phyloP scores from a whole-genome alignment of 441 rosid species.

The Theobroma grandiflorum region DNA sequence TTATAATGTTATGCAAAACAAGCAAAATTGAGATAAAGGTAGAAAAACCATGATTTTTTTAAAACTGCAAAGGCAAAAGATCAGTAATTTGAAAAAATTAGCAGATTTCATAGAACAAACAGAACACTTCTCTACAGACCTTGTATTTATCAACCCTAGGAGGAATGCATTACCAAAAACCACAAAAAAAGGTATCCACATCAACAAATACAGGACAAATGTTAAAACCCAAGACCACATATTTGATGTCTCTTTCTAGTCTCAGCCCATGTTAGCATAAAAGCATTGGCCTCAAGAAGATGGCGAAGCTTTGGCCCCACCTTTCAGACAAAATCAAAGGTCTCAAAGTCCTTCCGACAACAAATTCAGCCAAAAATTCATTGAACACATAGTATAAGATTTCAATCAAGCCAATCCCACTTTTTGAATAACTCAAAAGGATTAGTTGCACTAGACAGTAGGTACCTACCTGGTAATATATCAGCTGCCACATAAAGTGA shows the following conservation, averaged over 20 bases:
- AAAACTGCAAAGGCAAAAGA: background rate
- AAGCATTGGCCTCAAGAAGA: background rate
- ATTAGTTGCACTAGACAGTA: background rate
- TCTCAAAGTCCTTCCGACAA: background rate
- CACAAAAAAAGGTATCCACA: background rate
- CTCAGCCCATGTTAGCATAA: background rate
- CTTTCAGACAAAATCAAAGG: background rate
- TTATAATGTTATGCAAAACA: background rate
- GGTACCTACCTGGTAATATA: background rate
- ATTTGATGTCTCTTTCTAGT: background rate
- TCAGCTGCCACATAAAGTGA: background rate
- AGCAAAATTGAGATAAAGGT: background rate
- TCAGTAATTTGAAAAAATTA: background rate
- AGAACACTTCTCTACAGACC: background rate
- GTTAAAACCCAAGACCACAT: background rate
- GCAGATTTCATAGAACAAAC: background rate
- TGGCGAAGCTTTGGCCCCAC: background rate
- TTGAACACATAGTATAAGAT: background rate
- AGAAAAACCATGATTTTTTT: background rate
- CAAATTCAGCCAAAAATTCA: background rate
- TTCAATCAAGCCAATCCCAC: background rate
- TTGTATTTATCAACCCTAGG: background rate
- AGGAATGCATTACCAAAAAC: background rate
- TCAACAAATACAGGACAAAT: no score
- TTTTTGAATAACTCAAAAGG: background rate